These are phyloP conservation scores for Coemansia sp. DNA, from an alignment of 371 early-diverging fungal genomes.

Conservation along the genomic window DNA sequence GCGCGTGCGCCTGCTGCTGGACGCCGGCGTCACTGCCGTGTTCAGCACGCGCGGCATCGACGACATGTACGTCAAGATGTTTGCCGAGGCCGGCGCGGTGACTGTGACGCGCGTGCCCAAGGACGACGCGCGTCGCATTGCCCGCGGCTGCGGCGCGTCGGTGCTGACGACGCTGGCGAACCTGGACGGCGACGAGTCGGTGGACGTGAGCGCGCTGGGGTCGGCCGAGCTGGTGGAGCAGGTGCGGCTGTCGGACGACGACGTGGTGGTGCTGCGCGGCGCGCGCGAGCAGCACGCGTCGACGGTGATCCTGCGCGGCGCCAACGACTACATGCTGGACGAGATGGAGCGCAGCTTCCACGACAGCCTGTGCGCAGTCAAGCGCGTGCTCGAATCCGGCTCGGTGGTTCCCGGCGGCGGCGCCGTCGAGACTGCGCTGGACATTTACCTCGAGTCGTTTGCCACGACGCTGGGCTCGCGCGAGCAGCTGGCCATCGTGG, in stretches of 20 bases:
- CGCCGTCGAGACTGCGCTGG: conserved; percentile 97
- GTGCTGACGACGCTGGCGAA: conserved; percentile 97
- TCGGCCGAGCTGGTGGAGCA: conserved; percentile 95
- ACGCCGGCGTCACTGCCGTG: conserved; percentile 97
- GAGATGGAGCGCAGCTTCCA: conserved; percentile 99
- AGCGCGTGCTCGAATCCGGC: conserved; percentile 97
- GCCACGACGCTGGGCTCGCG: conserved; percentile 65
- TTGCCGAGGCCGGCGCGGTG: conserved; percentile 92
- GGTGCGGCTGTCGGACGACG: conserved; percentile 97
- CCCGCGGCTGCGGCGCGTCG: conserved; percentile 96
- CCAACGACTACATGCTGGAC: conserved; percentile 98
- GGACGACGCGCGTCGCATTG: conserved; percentile 98
- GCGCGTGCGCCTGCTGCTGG: conserved; percentile 94
- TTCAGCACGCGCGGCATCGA: conserved; percentile 99
- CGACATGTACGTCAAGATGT: conserved; percentile 97
- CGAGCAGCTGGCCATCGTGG: conserved; percentile 98
- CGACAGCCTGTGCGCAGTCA: conserved; percentile 97
- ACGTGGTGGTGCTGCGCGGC: conserved; percentile 96
- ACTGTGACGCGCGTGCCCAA: conserved; percentile 97
- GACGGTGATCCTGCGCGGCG: conserved; percentile 98
- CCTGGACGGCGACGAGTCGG: conserved; percentile 97
- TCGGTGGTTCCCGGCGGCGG: conserved; percentile 99
- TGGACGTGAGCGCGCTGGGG: conserved; percentile 90
- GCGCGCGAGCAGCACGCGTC: conserved; percentile 87
- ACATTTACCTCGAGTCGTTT: conserved; percentile 95